phyloP scores from a whole-genome alignment of 257 asterid genomes.

The Eustoma russellianum region DNA sequence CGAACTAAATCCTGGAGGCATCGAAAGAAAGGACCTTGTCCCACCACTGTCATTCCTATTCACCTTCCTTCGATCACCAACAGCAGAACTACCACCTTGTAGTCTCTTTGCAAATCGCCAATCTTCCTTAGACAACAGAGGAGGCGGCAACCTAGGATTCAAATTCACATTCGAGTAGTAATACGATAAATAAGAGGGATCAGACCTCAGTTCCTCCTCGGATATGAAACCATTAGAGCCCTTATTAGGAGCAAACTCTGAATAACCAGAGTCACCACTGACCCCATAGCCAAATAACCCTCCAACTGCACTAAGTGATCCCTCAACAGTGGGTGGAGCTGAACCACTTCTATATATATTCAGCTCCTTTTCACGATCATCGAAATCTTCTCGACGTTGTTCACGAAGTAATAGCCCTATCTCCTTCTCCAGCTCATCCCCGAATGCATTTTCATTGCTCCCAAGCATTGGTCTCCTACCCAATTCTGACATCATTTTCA shows the following conservation, averaged over 20 bases:
- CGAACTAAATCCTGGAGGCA: conserved; percentile 63
- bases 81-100: conserved; percentile 65
- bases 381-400: conserved; percentile 60
- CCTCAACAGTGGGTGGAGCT: conserved; percentile 98
- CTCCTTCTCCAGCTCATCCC: conserved; percentile 82
- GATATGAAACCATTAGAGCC: conserved; percentile 54
- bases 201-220: conserved; percentile 96
- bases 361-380: conserved; percentile 85
- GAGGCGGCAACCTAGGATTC: conserved; percentile 98
- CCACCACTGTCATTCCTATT: conserved; percentile 53
- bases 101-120: conserved; percentile 83
- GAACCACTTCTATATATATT: conserved; percentile 96
- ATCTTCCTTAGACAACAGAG: conserved; percentile 84
- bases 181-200: conserved; percentile 73
- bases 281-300: conserved; percentile 58
- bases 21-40: conserved; percentile 53
- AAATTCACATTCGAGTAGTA: conserved; percentile 83
- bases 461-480: conserved; percentile 70
- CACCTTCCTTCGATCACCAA: conserved; percentile 88
- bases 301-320: conserved; percentile 85
- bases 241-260: conserved; percentile 45
- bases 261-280: conserved; percentile 24
- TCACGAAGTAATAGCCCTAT: conserved; percentile 66
- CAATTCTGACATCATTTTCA: conserved; percentile 63
- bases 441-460: conserved; percentile 59